A percentile compares a stretch with the other conserved stretches of the same genome.
phyloP scores from a whole-genome alignment of 2,329 filamentous ascomycete species.

The Talaromyces sp. region DNA sequence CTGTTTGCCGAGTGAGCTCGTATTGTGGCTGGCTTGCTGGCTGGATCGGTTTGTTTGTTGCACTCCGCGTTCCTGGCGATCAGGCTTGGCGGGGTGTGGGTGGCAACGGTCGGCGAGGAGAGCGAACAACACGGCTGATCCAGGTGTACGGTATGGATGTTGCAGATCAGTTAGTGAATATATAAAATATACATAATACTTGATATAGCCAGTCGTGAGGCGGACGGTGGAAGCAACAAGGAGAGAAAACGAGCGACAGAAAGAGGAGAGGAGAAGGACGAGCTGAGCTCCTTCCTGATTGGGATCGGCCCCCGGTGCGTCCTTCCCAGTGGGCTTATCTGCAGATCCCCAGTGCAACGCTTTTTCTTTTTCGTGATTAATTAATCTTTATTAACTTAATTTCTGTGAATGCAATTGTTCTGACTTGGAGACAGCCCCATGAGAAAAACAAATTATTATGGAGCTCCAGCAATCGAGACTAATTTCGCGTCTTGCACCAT shows the following conservation, averaged over 20 bases:
- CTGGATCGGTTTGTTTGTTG: neutral
- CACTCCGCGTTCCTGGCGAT: neutral
- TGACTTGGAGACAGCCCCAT: neutral
- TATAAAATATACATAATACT: no score
- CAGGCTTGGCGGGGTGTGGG: neutral
- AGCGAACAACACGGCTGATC: no score
- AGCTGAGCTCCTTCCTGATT: conserved; percentile 7
- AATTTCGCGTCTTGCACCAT: neutral
- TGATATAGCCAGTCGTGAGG: no score
- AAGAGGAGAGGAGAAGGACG: neutral
- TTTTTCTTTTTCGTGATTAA: neutral
- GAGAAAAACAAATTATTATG: neutral
- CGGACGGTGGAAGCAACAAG: neutral
- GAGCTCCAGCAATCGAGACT: neutral
- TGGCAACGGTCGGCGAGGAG: no score
- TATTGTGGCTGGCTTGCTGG: neutral
- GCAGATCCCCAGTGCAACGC: neutral
- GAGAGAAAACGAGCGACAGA: neutral
- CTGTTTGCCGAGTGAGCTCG: neutral
- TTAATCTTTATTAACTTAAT: neutral
- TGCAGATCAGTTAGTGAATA: no score
- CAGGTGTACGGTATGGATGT: no score
- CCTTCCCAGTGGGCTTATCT: neutral
- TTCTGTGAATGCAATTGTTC: neutral
- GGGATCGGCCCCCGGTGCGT: neutral